Conservation (phyloP, 805 yeast genomes). For the Wickerhamiella azyma region DNA sequence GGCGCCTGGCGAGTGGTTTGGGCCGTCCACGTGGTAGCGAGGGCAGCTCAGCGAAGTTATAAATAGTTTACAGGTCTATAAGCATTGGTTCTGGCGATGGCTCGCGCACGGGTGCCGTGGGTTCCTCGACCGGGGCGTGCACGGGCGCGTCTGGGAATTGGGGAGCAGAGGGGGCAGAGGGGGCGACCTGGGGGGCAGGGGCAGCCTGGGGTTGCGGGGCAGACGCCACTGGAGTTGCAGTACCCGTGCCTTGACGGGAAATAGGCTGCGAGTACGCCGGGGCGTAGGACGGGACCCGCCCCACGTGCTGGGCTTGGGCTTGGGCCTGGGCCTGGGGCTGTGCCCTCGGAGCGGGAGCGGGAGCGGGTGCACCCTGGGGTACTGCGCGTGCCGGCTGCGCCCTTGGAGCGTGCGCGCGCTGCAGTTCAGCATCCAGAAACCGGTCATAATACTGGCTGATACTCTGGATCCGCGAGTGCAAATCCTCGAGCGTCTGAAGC, state of each 20-base stretch:
- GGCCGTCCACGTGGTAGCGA: slow-evolving; percentile 3
- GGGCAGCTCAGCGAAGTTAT: background rate
- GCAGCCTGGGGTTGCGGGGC: slow-evolving; percentile 6
- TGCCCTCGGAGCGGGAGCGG: background rate
- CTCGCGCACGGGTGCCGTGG: background rate
- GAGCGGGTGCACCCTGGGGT: background rate
- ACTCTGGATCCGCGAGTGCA: slow-evolving; percentile 17
- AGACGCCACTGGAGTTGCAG: slow-evolving; percentile 6
- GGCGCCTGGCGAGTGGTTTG: slow-evolving; percentile 1
- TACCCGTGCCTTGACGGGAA: slow-evolving; percentile 1
- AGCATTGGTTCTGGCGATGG: slow-evolving; percentile 10
- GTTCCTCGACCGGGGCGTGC: slow-evolving; percentile 6
- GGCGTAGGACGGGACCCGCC: slow-evolving; percentile 5
- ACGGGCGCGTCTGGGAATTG: background rate
- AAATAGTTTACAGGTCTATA: slow-evolving; percentile 12
- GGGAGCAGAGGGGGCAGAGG: background rate
- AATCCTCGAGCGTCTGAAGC: slow-evolving; percentile 17
- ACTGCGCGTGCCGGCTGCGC: background rate
- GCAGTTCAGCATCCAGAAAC: slow-evolving; percentile 18
- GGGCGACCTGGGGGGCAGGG: background rate
- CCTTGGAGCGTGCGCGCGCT: slow-evolving; percentile 8
- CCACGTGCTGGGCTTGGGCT: background rate
- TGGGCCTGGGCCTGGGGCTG: background rate
- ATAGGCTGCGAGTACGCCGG: slow-evolving; percentile 3
- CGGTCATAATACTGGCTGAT: slow-evolving; percentile 18